phyloP scores from a whole-genome alignment of 2,329 filamentous ascomycete species.

The Alternaria triticina region DNA sequence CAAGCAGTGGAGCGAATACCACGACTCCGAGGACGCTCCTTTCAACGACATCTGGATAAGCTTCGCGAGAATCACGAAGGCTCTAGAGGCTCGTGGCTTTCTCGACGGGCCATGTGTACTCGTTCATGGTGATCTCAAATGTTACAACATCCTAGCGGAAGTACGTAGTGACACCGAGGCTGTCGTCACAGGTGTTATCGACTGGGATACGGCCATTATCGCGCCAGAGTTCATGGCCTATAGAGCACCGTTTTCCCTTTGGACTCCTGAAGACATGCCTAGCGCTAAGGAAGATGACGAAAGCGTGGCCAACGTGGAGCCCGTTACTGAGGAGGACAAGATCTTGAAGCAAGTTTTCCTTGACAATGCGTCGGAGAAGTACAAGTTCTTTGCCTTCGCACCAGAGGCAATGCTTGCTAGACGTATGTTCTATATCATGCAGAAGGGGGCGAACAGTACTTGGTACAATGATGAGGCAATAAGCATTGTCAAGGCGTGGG shows the following conservation, averaged over 20 bases:
- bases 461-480: neutral
- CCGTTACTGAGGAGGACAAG: neutral
- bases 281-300: neutral
- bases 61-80: conserved; percentile 5
- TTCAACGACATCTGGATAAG: conserved; percentile 17
- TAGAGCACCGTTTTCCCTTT: conserved; percentile 41
- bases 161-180: conserved; percentile 2
- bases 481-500: conserved; percentile 11
- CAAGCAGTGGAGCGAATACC: conserved; percentile 7
- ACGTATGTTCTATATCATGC: conserved; percentile 14
- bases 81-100: conserved; percentile 18
- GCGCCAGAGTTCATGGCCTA: conserved; percentile 42
- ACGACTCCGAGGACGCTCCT: neutral
- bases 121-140: conserved; percentile 35
- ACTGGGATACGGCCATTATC: conserved; percentile 45
- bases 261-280: conserved; percentile 11
- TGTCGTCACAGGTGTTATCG: conserved; percentile 35
- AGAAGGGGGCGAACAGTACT: neutral
- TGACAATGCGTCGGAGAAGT: conserved; percentile 30
- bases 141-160: conserved; percentile 39
- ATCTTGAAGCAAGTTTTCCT: conserved; percentile 39
- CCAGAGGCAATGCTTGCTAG: conserved; percentile 28
- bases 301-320: neutral
- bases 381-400: conserved; percentile 28
- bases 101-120: conserved; percentile 15